phyloP scores from a whole-genome alignment of 1,284 basidiomycete genomes.

The Malassezia sympodialis region DNA sequence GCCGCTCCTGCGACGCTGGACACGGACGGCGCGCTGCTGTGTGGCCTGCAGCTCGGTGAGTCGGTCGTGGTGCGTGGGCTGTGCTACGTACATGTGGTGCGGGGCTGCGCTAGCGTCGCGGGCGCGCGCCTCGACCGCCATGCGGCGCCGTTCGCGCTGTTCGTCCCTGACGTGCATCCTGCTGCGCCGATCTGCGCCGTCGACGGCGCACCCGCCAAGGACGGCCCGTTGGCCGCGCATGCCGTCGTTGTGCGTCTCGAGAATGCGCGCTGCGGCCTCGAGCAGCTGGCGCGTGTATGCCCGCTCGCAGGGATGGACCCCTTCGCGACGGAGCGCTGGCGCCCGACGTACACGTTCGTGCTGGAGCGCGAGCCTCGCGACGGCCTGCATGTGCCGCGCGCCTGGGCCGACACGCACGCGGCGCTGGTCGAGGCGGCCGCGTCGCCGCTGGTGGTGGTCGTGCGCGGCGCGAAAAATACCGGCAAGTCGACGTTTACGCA shows the following conservation, averaged over 20 bases:
- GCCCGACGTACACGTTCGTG: background rate
- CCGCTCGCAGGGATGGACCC: conserved; percentile 12
- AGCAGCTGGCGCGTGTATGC: conserved; percentile 11
- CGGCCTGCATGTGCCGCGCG: background rate
- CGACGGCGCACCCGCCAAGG: background rate
- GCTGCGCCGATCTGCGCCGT: background rate
- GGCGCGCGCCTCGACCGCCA: background rate
- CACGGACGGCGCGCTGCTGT: background rate
- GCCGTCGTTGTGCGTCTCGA: background rate
- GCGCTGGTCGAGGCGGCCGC: background rate
- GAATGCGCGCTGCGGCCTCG: conserved; percentile 4
- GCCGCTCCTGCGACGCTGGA: background rate
- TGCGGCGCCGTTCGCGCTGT: background rate
- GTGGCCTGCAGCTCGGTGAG: conserved; percentile 6
- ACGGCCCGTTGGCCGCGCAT: background rate
- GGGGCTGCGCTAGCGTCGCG: background rate
- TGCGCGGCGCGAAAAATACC: conserved; percentile 73
- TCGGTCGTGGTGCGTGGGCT: conserved; percentile 7
- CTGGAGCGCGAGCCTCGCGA: background rate
- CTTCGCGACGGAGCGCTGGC: background rate
- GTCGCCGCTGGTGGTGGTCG: conserved; percentile 51
- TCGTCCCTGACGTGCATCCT: conserved; percentile 7
- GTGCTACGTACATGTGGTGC: conserved; percentile 1
- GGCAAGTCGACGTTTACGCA: conserved; percentile 83
- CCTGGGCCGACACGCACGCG: conserved; percentile 1